Evolutionary conservation across 2,329 filamentous ascomycete genomes (phyloP).

Genomic region (Apiospora koreana): DNA sequence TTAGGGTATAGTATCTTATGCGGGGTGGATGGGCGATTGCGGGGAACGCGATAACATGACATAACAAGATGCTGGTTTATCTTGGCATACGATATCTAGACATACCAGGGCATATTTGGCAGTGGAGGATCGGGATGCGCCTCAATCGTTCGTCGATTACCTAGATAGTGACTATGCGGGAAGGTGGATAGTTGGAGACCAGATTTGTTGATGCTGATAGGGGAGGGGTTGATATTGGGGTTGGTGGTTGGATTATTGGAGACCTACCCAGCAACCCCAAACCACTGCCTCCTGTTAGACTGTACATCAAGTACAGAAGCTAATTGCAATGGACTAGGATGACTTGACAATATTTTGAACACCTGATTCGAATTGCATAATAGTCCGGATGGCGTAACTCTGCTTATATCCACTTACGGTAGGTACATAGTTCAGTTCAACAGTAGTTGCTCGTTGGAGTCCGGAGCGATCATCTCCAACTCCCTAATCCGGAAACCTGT

Average conservation of each 20-base stretch:
- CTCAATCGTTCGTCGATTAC: not conserved
- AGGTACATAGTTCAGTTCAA: not conserved
- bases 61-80: not conserved
- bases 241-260: not conserved
- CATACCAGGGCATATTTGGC: not conserved
- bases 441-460: not conserved
- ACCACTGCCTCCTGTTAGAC: not conserved
- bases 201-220: not conserved
- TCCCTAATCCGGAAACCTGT: not conserved
- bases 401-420: not conserved
- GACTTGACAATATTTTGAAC: not conserved
- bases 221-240: not conserved
- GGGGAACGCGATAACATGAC: conserved; percentile 2
- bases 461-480: not conserved
- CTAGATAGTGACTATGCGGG: conserved; percentile 1
- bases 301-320: not conserved
- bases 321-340: not conserved
- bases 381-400: not conserved
- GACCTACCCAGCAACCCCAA: not conserved
- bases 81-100: conserved; percentile 3
- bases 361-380: not conserved
- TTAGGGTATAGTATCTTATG: not conserved
- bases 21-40: not conserved
- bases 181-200: conserved; percentile 1
- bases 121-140: not conserved